A percentile compares a stretch with the other conserved stretches of the same genome.
phyloP scores from a whole-genome alignment of 2,329 filamentous ascomycete species.

The Epichloe elymi region DNA sequence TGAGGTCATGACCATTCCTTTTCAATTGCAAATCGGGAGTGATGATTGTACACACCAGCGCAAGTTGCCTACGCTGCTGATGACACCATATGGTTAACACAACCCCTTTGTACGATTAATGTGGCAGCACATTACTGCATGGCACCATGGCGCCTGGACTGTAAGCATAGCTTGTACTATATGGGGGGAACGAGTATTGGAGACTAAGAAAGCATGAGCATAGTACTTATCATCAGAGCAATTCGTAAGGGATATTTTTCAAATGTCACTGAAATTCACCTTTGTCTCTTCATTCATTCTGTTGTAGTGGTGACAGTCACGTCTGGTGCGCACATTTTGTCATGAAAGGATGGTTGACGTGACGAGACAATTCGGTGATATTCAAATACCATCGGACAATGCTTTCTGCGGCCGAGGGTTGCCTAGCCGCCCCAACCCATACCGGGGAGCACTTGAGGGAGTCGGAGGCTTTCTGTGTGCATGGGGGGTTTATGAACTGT shows the following conservation, averaged over 20 bases:
- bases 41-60: not conserved
- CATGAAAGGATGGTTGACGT: no score
- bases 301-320: no score
- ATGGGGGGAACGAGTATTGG: no score
- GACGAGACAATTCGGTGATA: no score
- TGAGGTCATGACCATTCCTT: not conserved
- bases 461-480: not conserved
- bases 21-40: not conserved
- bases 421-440: not conserved
- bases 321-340: no score
- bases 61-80: not conserved
- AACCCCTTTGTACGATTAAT: not conserved
- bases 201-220: no score
- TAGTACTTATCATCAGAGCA: no score
- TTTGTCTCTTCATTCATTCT: no score
- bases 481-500: not conserved
- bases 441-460: not conserved
- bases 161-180: no score
- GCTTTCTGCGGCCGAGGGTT: not conserved
- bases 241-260: no score
- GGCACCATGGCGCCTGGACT: not conserved
- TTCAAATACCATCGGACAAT: not conserved
- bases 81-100: not conserved
- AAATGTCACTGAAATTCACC: no score
- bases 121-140: not conserved